Conservation (phyloP, 2,329 filamentous ascomycete species). For the Arthrocladium fulminans region DNA sequence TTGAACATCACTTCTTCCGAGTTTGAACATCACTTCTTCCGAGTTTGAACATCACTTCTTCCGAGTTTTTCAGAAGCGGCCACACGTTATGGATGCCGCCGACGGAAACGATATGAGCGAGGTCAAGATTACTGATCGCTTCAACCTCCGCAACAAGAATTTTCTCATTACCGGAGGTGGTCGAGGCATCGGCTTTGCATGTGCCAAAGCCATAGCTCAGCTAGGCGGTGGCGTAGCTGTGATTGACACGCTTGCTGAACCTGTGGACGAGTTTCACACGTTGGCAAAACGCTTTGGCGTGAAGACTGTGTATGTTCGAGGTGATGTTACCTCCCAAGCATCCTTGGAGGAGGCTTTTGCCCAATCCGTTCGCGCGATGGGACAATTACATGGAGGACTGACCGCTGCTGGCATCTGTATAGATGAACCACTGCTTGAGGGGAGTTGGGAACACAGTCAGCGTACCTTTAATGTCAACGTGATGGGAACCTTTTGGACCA, state of each 20-base stretch:
- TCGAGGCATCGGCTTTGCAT: slow-evolving; percentile 16
- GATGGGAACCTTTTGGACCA: slow-evolving; percentile 31
- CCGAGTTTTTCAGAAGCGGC: too few relatives aligned
- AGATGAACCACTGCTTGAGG: slow-evolving; percentile 38
- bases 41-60: too few relatives aligned
- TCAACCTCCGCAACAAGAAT: slow-evolving; percentile 14
- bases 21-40: too few relatives aligned
- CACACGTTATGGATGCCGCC: too few relatives aligned
- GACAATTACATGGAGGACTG: slow-evolving; percentile 5
- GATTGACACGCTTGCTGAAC: slow-evolving; percentile 13
- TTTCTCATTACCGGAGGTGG: slow-evolving; percentile 18
- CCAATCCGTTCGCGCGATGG: slow-evolving; percentile 1
- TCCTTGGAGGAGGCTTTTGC: slow-evolving; percentile 3
- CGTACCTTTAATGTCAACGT: slow-evolving; percentile 37
- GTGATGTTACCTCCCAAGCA: slow-evolving; percentile 6
- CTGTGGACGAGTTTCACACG: slow-evolving; percentile 14
- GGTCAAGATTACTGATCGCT: slow-evolving; percentile 9
- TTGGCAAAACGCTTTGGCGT: slow-evolving; percentile 14
- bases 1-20: too few relatives aligned
- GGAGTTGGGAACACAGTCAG: slow-evolving; percentile 36
- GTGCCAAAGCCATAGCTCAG: slow-evolving; percentile 16
- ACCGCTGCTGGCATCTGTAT: slow-evolving; percentile 30
- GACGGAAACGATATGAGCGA: neutral
- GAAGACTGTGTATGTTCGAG: slow-evolving; percentile 9
- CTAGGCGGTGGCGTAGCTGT: slow-evolving; percentile 17